Conservation (phyloP, 768 basidiomycete genomes). For the Auricularia cornea region DNA sequence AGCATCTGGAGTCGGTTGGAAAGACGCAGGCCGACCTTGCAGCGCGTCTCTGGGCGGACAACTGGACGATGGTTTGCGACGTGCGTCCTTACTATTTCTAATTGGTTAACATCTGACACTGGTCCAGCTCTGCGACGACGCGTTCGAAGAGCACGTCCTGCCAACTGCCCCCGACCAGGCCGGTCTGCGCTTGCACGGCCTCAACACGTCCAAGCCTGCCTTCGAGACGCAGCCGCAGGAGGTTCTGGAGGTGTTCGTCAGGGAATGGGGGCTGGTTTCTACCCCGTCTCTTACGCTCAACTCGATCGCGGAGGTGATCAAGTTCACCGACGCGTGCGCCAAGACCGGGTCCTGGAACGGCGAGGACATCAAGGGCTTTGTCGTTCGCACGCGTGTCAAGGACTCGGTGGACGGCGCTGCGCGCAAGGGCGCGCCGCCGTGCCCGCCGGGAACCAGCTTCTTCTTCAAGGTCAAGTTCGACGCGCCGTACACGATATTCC, state of each 20-base stretch:
- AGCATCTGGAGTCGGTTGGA: conserved; percentile 51
- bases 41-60: conserved; percentile 60
- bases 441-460: conserved; percentile 72
- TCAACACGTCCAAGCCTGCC: conserved; percentile 58
- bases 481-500: conserved; percentile 97
- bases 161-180: conserved; percentile 72
- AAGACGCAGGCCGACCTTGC: conserved; percentile 74
- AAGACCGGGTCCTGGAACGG: conserved; percentile 71
- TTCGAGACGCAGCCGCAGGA: conserved; percentile 67
- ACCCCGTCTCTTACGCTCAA: conserved; percentile 53
- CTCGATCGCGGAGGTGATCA: conserved; percentile 56
- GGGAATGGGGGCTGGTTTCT: conserved; percentile 84
- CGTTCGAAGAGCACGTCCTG: conserved; percentile 94
- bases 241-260: conserved; percentile 69
- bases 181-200: conserved; percentile 87
- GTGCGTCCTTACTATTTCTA: conserved; percentile 34
- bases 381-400: conserved; percentile 69
- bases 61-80: conserved; percentile 89
- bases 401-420: conserved; percentile 20
- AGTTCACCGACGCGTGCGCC: conserved; percentile 63
- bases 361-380: conserved; percentile 86
- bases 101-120: neutral
- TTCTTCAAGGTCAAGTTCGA: conserved; percentile 99
- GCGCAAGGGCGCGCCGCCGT: conserved; percentile 40
- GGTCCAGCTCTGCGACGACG: conserved; percentile 92